phyloP scores from a whole-genome alignment of 768 basidiomycete genomes.

The Pleurotus eryngii region DNA sequence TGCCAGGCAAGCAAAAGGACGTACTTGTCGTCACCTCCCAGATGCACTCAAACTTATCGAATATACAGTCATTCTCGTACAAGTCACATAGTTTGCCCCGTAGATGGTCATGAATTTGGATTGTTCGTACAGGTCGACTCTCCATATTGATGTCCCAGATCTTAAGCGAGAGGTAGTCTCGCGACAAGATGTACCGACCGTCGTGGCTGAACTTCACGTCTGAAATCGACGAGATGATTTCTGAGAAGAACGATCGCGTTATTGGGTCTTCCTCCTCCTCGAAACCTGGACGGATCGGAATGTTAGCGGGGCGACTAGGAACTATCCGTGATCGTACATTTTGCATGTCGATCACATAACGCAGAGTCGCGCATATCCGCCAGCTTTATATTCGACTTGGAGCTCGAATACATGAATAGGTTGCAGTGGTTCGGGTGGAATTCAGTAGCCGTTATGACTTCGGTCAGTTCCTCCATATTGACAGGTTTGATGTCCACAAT shows the following conservation, averaged over 20 bases:
- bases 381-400: constrained; percentile 99
- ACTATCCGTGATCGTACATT: constrained; percentile 57
- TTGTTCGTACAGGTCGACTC: constrained; percentile 91
- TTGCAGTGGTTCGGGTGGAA: constrained; percentile 98
- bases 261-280: constrained; percentile 99
- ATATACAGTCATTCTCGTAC: constrained; percentile 99
- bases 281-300: constrained; percentile 59
- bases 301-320: constrained; percentile 10
- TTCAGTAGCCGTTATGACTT: constrained; percentile 99
- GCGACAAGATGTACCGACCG: constrained; percentile 92
- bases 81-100: constrained; percentile 96
- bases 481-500: constrained; percentile 99
- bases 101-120: constrained; percentile 97
- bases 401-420: constrained; percentile 99
- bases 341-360: constrained; percentile 92
- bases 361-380: constrained; percentile 99
- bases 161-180: constrained; percentile 96
- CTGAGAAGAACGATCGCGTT: constrained; percentile 97
- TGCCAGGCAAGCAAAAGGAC: constrained; percentile 32
- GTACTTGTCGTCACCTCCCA: constrained; percentile 95
- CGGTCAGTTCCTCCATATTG: constrained; percentile 99
- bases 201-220: constrained; percentile 99
- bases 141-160: constrained; percentile 99
- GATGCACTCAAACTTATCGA: constrained; percentile 99
- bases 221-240: constrained; percentile 99